A percentile compares a stretch with the other conserved stretches of the same genome.
Evolutionary conservation across 2,329 filamentous ascomycete species (phyloP).

Genomic region (Fusarium phyllophilum): DNA sequence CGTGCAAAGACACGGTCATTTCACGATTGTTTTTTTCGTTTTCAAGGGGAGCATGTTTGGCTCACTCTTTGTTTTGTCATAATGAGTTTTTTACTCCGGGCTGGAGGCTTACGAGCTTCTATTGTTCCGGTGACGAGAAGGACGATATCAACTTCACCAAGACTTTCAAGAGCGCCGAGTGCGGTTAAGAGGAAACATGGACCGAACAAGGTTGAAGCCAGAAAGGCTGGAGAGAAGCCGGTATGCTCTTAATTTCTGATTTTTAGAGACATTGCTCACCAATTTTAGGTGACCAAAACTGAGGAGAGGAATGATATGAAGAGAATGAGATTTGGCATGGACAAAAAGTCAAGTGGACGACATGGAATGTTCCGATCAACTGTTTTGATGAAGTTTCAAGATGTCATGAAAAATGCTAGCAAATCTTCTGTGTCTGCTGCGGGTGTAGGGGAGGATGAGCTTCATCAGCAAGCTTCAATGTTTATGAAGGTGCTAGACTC

Average conservation of each 20-base stretch:
- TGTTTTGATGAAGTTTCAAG: slow-evolving; percentile 51
- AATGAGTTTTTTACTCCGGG: slow-evolving; percentile 47
- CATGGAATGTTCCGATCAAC: slow-evolving; percentile 50
- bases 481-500: slow-evolving; percentile 59
- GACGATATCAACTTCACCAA: slow-evolving; percentile 41
- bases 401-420: slow-evolving; percentile 45
- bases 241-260: slow-evolving; percentile 35
- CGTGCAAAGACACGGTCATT: neutral
- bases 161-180: neutral
- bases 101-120: slow-evolving; percentile 39
- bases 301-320: slow-evolving; percentile 48
- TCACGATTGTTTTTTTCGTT: slow-evolving; percentile 1
- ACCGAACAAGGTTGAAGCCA: neutral
- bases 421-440: slow-evolving; percentile 38
- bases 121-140: slow-evolving; percentile 33
- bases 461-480: slow-evolving; percentile 56
- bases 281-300: slow-evolving; percentile 42
- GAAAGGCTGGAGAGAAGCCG: neutral
- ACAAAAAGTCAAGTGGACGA: slow-evolving; percentile 39
- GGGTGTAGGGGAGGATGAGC: slow-evolving; percentile 51
- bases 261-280: neutral
- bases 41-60: slow-evolving; percentile 30
- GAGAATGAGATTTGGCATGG: slow-evolving; percentile 43
- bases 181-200: neutral
- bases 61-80: slow-evolving; percentile 14